A percentile compares a stretch with the other conserved stretches of the same genome.
Evolutionary conservation across 257 asterid genomes (phyloP).

Genomic region (Solanum clarkiae): DNA sequence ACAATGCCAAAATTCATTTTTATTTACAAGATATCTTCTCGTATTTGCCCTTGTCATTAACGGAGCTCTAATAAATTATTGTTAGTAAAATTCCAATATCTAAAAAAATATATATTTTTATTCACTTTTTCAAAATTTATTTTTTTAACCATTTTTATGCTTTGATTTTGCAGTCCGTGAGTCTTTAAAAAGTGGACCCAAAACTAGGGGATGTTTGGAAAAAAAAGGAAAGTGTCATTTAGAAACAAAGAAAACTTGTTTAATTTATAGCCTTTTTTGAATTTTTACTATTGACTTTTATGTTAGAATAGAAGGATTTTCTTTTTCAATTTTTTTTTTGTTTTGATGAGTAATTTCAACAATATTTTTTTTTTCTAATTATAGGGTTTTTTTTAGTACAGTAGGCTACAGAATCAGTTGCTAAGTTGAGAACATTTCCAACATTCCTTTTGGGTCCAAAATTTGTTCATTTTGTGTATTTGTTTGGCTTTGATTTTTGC

Average conservation of each 20-base stretch:
- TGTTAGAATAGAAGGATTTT: background rate
- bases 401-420: background rate
- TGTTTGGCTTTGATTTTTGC: background rate
- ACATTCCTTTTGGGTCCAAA: constrained; percentile 9
- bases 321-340: background rate
- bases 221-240: constrained; percentile 11
- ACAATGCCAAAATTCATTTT: no score
- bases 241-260: background rate
- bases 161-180: background rate
- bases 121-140: no score
- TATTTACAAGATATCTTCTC: no score
- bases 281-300: constrained; percentile 7
- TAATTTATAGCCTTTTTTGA: background rate
- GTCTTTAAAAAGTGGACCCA: constrained; percentile 10
- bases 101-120: background rate
- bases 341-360: background rate
- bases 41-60: background rate
- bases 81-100: background rate
- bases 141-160: background rate
- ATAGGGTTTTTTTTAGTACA: background rate
- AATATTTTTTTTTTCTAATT: background rate
- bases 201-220: constrained; percentile 22
- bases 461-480: background rate
- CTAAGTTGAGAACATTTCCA: constrained; percentile 1
- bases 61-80: no score